Evolutionary conservation across 352 stramenopile genomes (phyloP).

Genomic region (Pythium utonaiense): DNA sequence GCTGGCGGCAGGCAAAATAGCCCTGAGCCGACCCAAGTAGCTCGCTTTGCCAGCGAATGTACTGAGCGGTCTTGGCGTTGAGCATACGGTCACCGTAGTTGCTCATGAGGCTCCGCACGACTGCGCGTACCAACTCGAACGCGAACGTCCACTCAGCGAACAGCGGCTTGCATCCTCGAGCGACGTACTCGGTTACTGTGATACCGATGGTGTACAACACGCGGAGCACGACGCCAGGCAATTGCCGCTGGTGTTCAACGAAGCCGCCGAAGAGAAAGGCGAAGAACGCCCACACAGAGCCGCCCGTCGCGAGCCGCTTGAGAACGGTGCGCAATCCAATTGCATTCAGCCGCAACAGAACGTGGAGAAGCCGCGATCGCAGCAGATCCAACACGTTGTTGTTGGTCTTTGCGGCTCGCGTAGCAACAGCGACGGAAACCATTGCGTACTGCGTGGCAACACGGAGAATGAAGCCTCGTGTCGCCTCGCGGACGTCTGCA

Average conservation of each 20-base stretch:
- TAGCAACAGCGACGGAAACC: background rate
- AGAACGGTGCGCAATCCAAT: background rate
- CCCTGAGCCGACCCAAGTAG: slow-evolving; percentile 11
- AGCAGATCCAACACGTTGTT: background rate
- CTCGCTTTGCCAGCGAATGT: slow-evolving; percentile 16
- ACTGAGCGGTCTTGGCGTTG: slow-evolving; percentile 12
- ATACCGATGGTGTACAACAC: slow-evolving; percentile 8
- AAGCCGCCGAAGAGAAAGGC: slow-evolving; percentile 9
- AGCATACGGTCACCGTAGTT: slow-evolving; percentile 14
- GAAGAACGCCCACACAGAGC: background rate
- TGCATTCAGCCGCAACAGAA: background rate
- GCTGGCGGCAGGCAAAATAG: slow-evolving; percentile 10
- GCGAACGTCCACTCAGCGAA: slow-evolving; percentile 23
- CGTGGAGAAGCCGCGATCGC: background rate
- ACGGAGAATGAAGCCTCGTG: background rate
- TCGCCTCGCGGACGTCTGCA: no score
- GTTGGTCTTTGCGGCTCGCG: background rate
- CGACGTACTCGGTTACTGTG: slow-evolving; percentile 20
- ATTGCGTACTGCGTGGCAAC: background rate
- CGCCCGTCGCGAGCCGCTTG: background rate
- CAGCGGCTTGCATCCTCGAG: slow-evolving; percentile 17
- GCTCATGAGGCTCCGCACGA: slow-evolving; percentile 9
- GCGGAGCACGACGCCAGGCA: slow-evolving; percentile 10
- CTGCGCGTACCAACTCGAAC: slow-evolving; percentile 20
- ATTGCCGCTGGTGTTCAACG: slow-evolving; percentile 15